These are phyloP conservation scores for Fusarium sp. DNA, from an alignment of 2,329 filamentous ascomycete genomes.

Conservation along the genomic window DNA sequence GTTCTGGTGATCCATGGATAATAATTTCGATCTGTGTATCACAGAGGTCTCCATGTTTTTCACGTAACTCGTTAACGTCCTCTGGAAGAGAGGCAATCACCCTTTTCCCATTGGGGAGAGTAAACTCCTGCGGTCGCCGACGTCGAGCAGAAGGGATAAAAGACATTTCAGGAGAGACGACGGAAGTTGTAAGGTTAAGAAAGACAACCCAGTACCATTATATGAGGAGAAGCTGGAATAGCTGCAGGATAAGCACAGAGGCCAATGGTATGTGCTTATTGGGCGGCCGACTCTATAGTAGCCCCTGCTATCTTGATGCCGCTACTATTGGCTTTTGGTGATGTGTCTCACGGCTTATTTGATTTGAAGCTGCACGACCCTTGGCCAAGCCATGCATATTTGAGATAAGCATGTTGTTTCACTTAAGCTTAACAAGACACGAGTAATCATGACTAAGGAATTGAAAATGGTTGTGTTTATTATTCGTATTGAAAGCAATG, in stretches of 20 bases:
- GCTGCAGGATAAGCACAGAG: conserved; percentile 28
- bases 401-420: conserved; percentile 8
- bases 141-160: conserved; percentile 38
- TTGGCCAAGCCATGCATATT: neutral
- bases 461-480: neutral
- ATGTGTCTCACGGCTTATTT: conserved; percentile 40
- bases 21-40: conserved; percentile 63
- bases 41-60: conserved; percentile 52
- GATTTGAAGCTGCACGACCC: conserved; percentile 16
- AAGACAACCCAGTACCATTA: neutral
- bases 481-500: neutral
- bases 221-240: conserved; percentile 25
- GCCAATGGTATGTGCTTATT: conserved; percentile 20
- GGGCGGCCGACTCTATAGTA: conserved; percentile 29
- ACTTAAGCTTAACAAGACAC: conserved; percentile 8
- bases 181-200: conserved; percentile 1
- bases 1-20: conserved; percentile 65
- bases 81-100: conserved; percentile 68
- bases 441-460: conserved; percentile 11
- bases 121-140: conserved; percentile 62
- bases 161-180: conserved; percentile 30
- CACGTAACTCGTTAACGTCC: conserved; percentile 61
- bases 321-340: conserved; percentile 40
- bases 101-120: conserved; percentile 65
- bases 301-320: conserved; percentile 34